Percentiles rank a stretch among this genome's conserved stretches.
Evolutionary conservation across 768 basidiomycete species (phyloP).

Genomic region (Suillus spraguei): DNA sequence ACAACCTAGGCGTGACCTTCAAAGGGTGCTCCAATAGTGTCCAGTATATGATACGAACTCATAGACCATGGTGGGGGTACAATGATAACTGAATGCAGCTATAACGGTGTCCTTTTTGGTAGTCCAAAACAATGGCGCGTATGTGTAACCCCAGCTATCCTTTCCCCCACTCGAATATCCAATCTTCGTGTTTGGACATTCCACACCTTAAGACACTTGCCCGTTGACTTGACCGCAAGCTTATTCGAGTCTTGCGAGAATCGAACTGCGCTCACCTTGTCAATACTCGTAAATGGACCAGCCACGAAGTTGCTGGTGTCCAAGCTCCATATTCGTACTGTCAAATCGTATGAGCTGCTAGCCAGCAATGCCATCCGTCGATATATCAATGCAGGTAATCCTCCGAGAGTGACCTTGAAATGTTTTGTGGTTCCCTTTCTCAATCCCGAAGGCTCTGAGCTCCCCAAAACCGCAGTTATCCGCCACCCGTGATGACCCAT

Average conservation of each 20-base stretch:
- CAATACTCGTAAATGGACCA: neutral
- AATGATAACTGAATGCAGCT: neutral
- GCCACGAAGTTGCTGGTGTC: neutral
- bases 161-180: neutral
- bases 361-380: neutral
- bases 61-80: neutral
- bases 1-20: neutral
- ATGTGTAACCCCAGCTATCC: no score
- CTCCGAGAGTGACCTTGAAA: neutral
- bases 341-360: neutral
- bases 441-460: neutral
- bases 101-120: neutral
- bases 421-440: neutral
- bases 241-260: neutral
- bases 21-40: neutral
- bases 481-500: neutral
- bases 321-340: neutral
- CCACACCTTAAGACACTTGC: neutral
- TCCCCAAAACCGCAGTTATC: no score
- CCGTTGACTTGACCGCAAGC: neutral
- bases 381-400: neutral
- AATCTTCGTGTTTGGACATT: neutral
- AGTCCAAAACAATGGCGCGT: neutral
- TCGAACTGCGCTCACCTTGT: neutral
- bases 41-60: neutral